Base-by-base conservation (phyloP, 345 rosid species). In the Xanthoceras sorbifolium region DNA sequence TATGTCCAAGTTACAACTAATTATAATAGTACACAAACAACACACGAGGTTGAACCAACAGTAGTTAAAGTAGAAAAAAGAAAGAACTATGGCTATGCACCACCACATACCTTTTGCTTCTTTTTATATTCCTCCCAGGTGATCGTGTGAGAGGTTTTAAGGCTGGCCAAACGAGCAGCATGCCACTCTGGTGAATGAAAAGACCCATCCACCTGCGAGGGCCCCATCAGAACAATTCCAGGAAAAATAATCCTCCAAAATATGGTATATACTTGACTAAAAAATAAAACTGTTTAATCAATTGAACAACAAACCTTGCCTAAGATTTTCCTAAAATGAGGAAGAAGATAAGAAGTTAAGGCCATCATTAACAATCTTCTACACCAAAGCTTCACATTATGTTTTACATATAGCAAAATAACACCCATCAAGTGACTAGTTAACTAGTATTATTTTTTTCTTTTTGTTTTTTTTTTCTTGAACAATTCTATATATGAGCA, bases 161-260 rank as follows among this genome's bases (percentile, higher is more conserved):
- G 99, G 88, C 95, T 88, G 67, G 97, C 97, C 91, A 96, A 88
- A 85, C 98, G 99, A 87, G 99, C 97, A 90, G 99, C 99, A 91
- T 93, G 99, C 99, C 99, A 96, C 87, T 86, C 98, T 96, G 99
- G 99, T 88, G 98, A 89, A 93, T 93, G 99, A 93, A 96, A 96
- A 84, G 99, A 96, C 90, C 98, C 98, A 92, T 96, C 99, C 97
- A 96, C 97, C 99, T 96, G 98, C 67, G 97, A 96, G 79, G 81
- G 76, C 95, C 97, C 89, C 97, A 90, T 96, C 97, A 96, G 95
- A 87, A 90, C 85, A 23, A 89, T 86, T 84, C 93, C 84, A 68
- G 78, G 60, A 80, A 71, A 52, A 26, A 59, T 68, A 64, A 71
- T 40, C 11, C 59, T 50, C 11, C 62, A 70, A 23, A 15, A 76